A percentile compares a stretch with the other conserved stretches of the same genome.
Conservation (phyloP, 108 stramenopile species). For the Skeletonema costatum region DNA sequence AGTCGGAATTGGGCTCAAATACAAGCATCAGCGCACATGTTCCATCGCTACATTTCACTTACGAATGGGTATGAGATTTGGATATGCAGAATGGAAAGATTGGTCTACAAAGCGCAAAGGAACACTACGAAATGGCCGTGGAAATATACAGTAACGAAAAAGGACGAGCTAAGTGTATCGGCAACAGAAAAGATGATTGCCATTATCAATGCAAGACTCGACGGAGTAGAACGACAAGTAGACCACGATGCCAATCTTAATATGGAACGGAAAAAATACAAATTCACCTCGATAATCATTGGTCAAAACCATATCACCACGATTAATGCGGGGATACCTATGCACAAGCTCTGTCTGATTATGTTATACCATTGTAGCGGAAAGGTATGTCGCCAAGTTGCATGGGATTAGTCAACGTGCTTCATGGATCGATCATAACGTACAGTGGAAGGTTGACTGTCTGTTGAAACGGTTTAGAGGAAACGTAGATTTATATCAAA, state of each 20-base stretch:
- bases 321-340: neutral
- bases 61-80: neutral
- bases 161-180: neutral
- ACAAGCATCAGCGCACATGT: neutral
- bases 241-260: neutral
- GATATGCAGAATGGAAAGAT: neutral
- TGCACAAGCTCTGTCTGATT: neutral
- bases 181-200: neutral
- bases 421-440: neutral
- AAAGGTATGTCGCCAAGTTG: neutral
- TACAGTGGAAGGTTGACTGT: neutral
- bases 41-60: neutral
- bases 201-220: neutral
- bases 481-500: neutral
- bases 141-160: neutral
- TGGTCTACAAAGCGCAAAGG: neutral
- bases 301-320: neutral
- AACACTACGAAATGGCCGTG: neutral
- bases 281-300: neutral
- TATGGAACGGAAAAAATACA: neutral
- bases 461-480: neutral
- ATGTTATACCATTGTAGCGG: neutral
- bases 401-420: neutral
- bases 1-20: neutral
- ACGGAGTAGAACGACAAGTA: neutral